Conservation (phyloP, 2,329 filamentous ascomycete species). For the Botryosphaeria dothidea region DNA sequence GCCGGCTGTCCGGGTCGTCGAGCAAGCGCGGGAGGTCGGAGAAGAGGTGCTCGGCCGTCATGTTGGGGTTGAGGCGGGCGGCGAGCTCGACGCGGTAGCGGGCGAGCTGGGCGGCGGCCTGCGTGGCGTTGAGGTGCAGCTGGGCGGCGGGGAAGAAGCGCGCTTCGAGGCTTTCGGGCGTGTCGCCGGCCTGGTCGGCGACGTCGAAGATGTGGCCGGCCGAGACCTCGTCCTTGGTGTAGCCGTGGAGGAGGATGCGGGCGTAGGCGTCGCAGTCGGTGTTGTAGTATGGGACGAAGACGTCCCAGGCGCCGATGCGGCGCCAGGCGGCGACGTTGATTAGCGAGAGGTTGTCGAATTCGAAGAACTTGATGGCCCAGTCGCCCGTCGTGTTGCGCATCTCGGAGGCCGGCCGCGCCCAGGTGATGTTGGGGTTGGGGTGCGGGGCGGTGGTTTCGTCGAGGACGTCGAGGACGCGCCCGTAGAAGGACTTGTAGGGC, state of each 20-base stretch:
- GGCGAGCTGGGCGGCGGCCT: not conserved
- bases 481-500: slow-evolving; percentile 34
- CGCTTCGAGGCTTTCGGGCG: slow-evolving; percentile 8
- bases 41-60: not conserved
- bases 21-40: not conserved
- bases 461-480: slow-evolving; percentile 27
- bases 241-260: slow-evolving; percentile 20
- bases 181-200: not conserved
- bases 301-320: slow-evolving; percentile 58
- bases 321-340: slow-evolving; percentile 57
- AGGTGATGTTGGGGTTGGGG: slow-evolving; percentile 13
- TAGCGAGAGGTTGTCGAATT: slow-evolving; percentile 59
- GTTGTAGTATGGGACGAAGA: slow-evolving; percentile 59
- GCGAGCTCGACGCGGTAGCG: not conserved
- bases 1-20: slow-evolving; percentile 9
- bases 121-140: not conserved
- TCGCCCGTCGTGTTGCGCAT: slow-evolving; percentile 21
- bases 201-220: slow-evolving; percentile 23
- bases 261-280: slow-evolving; percentile 56
- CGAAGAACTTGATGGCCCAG: slow-evolving; percentile 59
- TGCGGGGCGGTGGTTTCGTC: slow-evolving; percentile 1
- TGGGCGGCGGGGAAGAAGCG: not conserved
- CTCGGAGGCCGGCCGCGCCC: not conserved
- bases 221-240: slow-evolving; percentile 19
- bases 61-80: not conserved